Conservation (phyloP, 257 asterid genomes). For the Echium plantagineum region DNA sequence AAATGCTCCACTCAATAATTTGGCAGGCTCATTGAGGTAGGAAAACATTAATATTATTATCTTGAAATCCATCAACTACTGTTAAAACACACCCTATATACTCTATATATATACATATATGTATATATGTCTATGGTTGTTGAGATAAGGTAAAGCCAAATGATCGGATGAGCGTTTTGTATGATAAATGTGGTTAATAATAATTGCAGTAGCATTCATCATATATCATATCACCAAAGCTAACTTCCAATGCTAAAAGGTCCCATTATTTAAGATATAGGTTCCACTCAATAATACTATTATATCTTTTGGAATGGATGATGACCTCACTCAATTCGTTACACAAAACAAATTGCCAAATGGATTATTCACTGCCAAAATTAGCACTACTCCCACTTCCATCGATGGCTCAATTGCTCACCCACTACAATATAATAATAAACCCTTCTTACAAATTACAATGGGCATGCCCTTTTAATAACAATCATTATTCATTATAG, state of each 20-base stretch:
- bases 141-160: too few species aligned
- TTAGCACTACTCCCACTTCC: not conserved
- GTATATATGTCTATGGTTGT: too few species aligned
- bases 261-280: constrained; percentile 6
- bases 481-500: too few species aligned
- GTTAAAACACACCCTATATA: too few species aligned
- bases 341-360: not conserved
- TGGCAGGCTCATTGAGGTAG: too few species aligned
- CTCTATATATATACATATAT: too few species aligned
- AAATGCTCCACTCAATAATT: too few species aligned
- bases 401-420: not conserved
- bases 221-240: constrained; percentile 7
- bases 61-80: too few species aligned
- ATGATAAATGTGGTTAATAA: constrained; percentile 8
- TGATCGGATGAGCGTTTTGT: not conserved
- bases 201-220: not conserved
- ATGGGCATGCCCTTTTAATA: too few species aligned
- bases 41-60: too few species aligned
- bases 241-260: constrained; percentile 14
- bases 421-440: too few species aligned
- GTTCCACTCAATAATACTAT: not conserved
- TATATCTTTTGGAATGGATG: not conserved
- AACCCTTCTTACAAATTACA: not conserved
- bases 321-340: not conserved
- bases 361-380: not conserved